phyloP scores from a whole-genome alignment of 2,329 filamentous ascomycete genomes.

The Neopestalotiopsis clavispora region DNA sequence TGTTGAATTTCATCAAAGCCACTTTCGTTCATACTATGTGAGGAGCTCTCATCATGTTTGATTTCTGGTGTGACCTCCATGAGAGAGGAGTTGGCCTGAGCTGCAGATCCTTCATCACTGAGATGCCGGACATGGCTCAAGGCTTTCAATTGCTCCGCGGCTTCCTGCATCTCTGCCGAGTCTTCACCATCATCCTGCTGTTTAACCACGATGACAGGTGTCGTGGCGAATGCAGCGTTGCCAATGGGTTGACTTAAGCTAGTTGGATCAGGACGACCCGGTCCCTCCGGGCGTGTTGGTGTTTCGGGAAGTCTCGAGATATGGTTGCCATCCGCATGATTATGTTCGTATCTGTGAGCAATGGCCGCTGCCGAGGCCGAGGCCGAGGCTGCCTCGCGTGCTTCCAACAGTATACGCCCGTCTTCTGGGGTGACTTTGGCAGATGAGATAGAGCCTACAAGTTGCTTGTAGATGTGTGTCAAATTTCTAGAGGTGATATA shows the following conservation, averaged over 20 bases:
- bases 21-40: slow-evolving; percentile 45
- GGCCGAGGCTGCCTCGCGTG: slow-evolving; percentile 45
- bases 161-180: slow-evolving; percentile 72
- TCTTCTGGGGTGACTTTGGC: slow-evolving; percentile 59
- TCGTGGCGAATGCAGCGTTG: slow-evolving; percentile 29
- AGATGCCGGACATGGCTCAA: slow-evolving; percentile 65
- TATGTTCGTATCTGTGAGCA: slow-evolving; percentile 31
- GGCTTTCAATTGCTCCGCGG: slow-evolving; percentile 69
- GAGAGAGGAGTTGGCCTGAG: slow-evolving; percentile 28
- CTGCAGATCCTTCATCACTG: slow-evolving; percentile 47
- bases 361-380: slow-evolving; percentile 41
- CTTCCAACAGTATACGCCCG: slow-evolving; percentile 60
- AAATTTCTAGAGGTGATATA: slow-evolving; percentile 72
- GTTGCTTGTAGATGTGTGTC: slow-evolving; percentile 65
- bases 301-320: slow-evolving; percentile 34
- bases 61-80: slow-evolving; percentile 33
- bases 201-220: slow-evolving; percentile 35
- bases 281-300: slow-evolving; percentile 32
- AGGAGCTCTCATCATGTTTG: slow-evolving; percentile 48
- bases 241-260: slow-evolving; percentile 31
- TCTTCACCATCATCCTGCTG: slow-evolving; percentile 60
- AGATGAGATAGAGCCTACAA: slow-evolving; percentile 54
- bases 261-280: slow-evolving; percentile 30
- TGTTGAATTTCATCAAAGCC: slow-evolving; percentile 44
- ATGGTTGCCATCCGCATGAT: slow-evolving; percentile 23